phyloP scores from a whole-genome alignment of 306 rosid genomes.

The Castanea sativa region DNA sequence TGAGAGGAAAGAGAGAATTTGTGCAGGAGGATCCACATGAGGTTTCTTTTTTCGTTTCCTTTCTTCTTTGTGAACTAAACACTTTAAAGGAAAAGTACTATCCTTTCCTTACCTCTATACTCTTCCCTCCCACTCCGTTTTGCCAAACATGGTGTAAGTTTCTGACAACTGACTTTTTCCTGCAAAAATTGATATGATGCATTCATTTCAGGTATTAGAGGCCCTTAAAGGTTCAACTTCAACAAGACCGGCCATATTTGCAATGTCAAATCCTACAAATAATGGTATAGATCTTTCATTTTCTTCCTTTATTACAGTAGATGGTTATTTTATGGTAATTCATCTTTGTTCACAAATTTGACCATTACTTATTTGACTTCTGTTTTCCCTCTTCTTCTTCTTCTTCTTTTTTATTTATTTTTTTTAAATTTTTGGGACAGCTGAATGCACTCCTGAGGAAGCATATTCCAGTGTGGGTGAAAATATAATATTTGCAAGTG shows the following conservation, averaged over 20 bases:
- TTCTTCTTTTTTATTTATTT: too few species aligned
- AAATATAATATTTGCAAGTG: conserved; percentile 90
- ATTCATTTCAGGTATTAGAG: conserved; percentile 65
- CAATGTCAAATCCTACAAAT: conserved; percentile 98
- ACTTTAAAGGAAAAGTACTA: too few species aligned
- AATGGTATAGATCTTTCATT: conserved; percentile 51
- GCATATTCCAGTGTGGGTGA: conserved; percentile 94
- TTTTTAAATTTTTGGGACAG: conserved; percentile 39
- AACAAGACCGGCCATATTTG: conserved; percentile 95
- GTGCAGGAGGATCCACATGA: too few species aligned
- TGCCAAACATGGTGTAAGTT: too few species aligned
- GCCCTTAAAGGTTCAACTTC: conserved; percentile 95
- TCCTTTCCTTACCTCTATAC: too few species aligned
- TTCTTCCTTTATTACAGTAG: neutral
- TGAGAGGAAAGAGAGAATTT: too few species aligned
- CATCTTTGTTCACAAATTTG: neutral
- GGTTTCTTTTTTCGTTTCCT: too few species aligned
- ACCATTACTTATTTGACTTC: conserved; percentile 9
- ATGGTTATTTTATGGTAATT: conserved; percentile 1
- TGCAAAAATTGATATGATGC: conserved; percentile 22
- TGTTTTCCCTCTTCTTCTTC: neutral
- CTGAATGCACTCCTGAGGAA: conserved; percentile 96
- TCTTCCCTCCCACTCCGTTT: too few species aligned
- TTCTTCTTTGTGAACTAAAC: too few species aligned
- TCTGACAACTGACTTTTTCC: neutral